Evolutionary conservation across 176 grass and related monocot genomes (phyloP), one percentile per base, ranked within the genome.

Genomic region (Eleusine coracana): DNA sequence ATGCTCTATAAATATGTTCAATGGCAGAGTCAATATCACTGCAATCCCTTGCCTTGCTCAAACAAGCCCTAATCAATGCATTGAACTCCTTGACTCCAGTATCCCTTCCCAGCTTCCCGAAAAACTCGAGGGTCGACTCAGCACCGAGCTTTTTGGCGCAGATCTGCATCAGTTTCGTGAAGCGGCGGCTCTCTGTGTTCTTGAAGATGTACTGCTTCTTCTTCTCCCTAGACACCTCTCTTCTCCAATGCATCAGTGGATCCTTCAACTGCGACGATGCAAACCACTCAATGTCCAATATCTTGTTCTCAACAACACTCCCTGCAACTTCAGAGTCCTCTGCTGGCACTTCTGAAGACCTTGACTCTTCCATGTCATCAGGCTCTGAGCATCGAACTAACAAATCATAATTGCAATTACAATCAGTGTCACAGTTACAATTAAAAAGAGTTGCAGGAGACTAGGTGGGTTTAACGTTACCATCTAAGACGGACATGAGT

Each of bases 181-280:
- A 93, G 28, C 87, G 92, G 25, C 67, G 74, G 71, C 86, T 93
- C 49, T 91, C 79, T 1, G 82, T 92, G 71, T 95, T 94, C 87
- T 86, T 95, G 87, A 98, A 98, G 45, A 93, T 84, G 70, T 89
- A 93, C n/a, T 84, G 88, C 37, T 74, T 84, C 82, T 91, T 98
- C 84, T 88, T 98, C 84, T 93, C 86, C 72, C 90, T 88, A 8
- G 84, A 78, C 61, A 88, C 40, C 49, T 90, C 85, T 76, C 80
- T 95, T 86, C 64, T 70, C 68, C 65, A 77, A 8, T 61, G 49
- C 20, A 14, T 28, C 52, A 72, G 14, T 3, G 31, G 44, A 29
- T 37, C 84, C 59, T 11, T 80, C 2, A 58, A 64, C 5, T 42
- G 68, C 3, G 73, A 9, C 41, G 6, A 70, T 12, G 58, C 82